Evolutionary conservation across 2,329 filamentous ascomycete genomes (phyloP), one percentile per base, ranked within the genome.

Genomic region (Dothideomycetes sp.): DNA sequence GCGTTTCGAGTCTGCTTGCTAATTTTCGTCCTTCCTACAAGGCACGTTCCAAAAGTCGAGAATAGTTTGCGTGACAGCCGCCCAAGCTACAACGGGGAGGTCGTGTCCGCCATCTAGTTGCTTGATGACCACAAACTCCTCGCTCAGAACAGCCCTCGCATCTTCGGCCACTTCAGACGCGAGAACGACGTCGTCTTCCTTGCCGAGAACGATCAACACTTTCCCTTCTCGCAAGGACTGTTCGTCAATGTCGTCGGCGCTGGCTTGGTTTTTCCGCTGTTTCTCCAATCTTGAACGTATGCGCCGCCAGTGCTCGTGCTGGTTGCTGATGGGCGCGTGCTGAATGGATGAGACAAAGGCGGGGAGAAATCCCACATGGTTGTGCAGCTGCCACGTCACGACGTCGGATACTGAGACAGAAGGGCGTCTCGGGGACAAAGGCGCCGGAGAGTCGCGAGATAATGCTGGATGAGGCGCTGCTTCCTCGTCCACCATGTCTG

Each of bases 291-390:
- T 56, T 11, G 59, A 52, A 0, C 72, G 69, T 22, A 87, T 64
- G 1, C 65, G 59, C 17, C 55, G 54, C 83, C 82, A 89, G 31
- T 75, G 66, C 29, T 67, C 64, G 40, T 77, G 69, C 47, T 81
- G 72, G 10, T 71, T 69, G 45, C 79, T 75, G 16, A 88, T 76
- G 0, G 84, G 84, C 2, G 78, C 79, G 51, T 81, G 62, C 15
- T 77, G 70, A 48, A 89, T 79, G 19, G 73, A 77, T 42, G 76
- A 82, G 51, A 86, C 71, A 51, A 87, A 87, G 0, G 82, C 73
- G 2, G 67, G 64, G 4, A 85, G 64, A 51, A 85, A 88, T 0
- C 81, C 84, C 1, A 57, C 52, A 54, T 89, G 81, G 19, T 72
- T 53, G 27, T 68, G 62, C 15, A 85, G 61, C 58, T 89, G 84